phyloP scores from a whole-genome alignment of 1,284 basidiomycete species.

The Albatrellus sp. region DNA sequence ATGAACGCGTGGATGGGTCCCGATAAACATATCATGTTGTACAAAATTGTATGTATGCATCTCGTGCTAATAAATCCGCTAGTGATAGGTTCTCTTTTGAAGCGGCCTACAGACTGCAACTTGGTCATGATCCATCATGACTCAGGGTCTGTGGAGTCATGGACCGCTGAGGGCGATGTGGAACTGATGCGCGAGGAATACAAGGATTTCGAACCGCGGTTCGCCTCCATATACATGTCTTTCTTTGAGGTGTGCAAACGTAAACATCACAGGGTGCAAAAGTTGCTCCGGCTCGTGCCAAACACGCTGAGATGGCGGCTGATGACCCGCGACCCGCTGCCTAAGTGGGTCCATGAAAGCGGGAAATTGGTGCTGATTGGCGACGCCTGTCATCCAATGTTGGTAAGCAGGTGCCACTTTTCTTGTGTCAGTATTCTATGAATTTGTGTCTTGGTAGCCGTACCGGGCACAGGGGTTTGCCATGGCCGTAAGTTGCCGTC shows the following conservation, averaged over 20 bases:
- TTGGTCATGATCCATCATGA: slow-evolving; percentile 31
- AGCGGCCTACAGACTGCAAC: slow-evolving; percentile 28
- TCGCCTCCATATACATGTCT: not conserved
- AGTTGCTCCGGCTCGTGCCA: slow-evolving; percentile 24
- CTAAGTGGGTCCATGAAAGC: slow-evolving; percentile 27
- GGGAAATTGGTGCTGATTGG: slow-evolving; percentile 27
- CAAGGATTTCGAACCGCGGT: slow-evolving; percentile 31
- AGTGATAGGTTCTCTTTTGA: slow-evolving; percentile 13
- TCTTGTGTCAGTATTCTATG: not conserved
- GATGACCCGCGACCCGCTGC: slow-evolving; percentile 28
- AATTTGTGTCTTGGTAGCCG: slow-evolving; percentile 26
- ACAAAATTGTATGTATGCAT: slow-evolving; percentile 24
- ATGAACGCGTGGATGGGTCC: slow-evolving; percentile 34
- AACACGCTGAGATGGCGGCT: slow-evolving; percentile 33
- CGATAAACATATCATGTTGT: slow-evolving; percentile 27
- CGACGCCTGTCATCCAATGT: slow-evolving; percentile 48
- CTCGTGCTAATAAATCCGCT: not conserved
- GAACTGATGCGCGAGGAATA: slow-evolving; percentile 33
- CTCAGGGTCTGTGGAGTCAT: slow-evolving; percentile 31
- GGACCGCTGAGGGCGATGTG: slow-evolving; percentile 30
- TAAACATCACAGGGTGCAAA: slow-evolving; percentile 19
- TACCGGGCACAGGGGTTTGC: slow-evolving; percentile 59
- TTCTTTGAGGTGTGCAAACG: not conserved
- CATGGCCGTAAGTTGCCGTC: slow-evolving; percentile 27
- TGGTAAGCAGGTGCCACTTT: slow-evolving; percentile 25